Evolutionary conservation across 768 basidiomycete genomes (phyloP), one percentile per base, ranked within the genome.

Genomic region (Russula vinacea): DNA sequence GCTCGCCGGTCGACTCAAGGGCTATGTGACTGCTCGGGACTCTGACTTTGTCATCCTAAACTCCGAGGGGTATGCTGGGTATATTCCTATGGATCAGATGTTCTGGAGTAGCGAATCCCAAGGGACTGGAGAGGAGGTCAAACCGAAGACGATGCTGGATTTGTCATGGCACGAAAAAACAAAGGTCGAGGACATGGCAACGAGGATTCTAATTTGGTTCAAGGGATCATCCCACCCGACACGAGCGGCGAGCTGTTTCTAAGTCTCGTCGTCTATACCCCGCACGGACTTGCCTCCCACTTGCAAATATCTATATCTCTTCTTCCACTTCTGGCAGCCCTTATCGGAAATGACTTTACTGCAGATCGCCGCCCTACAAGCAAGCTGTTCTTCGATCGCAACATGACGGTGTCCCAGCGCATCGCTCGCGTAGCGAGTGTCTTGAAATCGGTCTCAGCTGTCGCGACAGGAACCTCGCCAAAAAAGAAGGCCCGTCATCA

Each of bases 11-110:
- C 80, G 83, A 54, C 74, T 92, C 13, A 79, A 81, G 10, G 92
- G 83, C 39, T 93, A 87, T 68, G 89, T 94, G 52, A 79, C 85
- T 0, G 89, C 87, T 26, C 85, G 80, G 64, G 92, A 94, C 76
- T 93, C 90, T 2, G 92, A 94, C 73, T 94, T 89, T 67, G 84
- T 89, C 55, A 80, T 94, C 58, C 75, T 92, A 58, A 90, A 90
- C 69, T 78, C 85, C 14, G 88, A 87, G 39, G 88, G 84, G 11
- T 92, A 93, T 73, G 78, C 76, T 56, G 92, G 92, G 22, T 94
- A 89, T 69, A 84, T 92, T 50, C 85, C 90, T 0, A 73, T 93
- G 62, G 81, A 86, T 65, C 87, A 89, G 65, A 85, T 93, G 84
- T 74, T 84, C 55, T 94, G 92, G 92, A 65, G 55, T 53, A 73